Evolutionary conservation across 192 early-diverging fungal genomes (phyloP).

Genomic region (Coemansia umbellata): DNA sequence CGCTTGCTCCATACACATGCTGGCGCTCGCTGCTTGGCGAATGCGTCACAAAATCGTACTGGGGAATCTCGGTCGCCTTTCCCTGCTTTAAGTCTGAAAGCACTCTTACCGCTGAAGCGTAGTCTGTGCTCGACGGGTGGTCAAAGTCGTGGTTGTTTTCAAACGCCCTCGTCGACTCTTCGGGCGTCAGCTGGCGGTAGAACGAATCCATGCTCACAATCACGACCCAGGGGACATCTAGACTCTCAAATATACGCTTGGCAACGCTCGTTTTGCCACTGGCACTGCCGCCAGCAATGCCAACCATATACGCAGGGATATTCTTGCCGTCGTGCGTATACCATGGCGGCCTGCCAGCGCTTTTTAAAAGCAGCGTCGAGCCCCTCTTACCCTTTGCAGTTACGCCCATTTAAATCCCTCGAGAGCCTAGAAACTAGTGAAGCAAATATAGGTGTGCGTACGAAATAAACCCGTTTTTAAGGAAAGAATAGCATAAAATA

Average conservation of each 20-base stretch:
- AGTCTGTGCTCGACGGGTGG: slow-evolving; percentile 89
- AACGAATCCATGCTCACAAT: slow-evolving; percentile 96
- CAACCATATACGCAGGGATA: slow-evolving; percentile 63
- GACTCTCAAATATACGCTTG: slow-evolving; percentile 64
- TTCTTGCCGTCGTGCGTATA: slow-evolving; percentile 59
- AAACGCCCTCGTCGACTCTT: slow-evolving; percentile 63
- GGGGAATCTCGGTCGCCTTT: slow-evolving; percentile 73
- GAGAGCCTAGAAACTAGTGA: no score
- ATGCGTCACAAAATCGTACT: slow-evolving; percentile 90
- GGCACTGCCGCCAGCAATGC: slow-evolving; percentile 77
- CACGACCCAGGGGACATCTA: slow-evolving; percentile 82
- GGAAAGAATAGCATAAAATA: no score
- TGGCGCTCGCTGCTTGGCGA: slow-evolving; percentile 62
- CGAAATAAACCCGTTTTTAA: no score
- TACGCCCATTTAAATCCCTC: no score
- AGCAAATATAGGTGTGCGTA: no score
- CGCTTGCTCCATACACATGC: slow-evolving; percentile 87
- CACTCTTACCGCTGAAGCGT: slow-evolving; percentile 64
- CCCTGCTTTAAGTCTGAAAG: slow-evolving; percentile 77
- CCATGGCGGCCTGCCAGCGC: slow-evolving; percentile 47
- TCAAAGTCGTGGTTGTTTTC: slow-evolving; percentile 87
- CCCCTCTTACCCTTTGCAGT: not conserved
- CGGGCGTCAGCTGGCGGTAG: slow-evolving; percentile 78
- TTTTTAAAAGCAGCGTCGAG: slow-evolving; percentile 48
- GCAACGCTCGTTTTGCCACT: slow-evolving; percentile 84